Evolutionary conservation across 108 stramenopile genomes (phyloP), one percentile per base, ranked within the genome.

Genomic region (Parmales sp.): DNA sequence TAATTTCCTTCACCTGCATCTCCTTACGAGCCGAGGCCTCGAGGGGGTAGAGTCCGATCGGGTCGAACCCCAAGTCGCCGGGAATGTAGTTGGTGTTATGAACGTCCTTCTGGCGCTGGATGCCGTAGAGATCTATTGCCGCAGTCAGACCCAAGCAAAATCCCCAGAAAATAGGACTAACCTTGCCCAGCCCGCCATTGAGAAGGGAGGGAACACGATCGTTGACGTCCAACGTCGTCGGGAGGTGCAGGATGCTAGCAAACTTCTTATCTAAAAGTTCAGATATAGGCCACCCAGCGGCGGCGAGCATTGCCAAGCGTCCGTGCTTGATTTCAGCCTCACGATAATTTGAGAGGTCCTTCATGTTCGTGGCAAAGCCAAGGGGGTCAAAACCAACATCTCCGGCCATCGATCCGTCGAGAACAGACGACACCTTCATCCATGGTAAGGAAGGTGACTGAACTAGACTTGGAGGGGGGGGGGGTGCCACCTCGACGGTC

Each of bases 381-480:
- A 91, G 66, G 28, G 93, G 93, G 72, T 94, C 93, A 66, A 94
- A 94, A 22, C 93, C 93, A n/a, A 89, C 89, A 71, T 91, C 90
- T 34, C 90, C 93, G 11, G 84, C 84, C 9, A 88, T 74, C 0
- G 75, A 49, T 29, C 93, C 89, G 63, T 82, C 82, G 38, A 94
- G 79, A 20, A 75, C 73, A 1, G 63, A 28, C 5, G 69, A 51
- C 38, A 50, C 23, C 9, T 1, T 9, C 11, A 0, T 38, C 9
- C 18, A 69, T 2, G 69, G 69, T 22, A 69, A n/a, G n/a, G n/a
- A n/a, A n/a, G n/a, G n/a, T n/a, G n/a, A n/a, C n/a, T n/a, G n/a
- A n/a, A n/a, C n/a, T n/a, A n/a, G n/a, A n/a, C n/a, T n/a, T n/a
- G n/a, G n/a, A n/a, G n/a, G n/a, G n/a, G n/a, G n/a, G n/a, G n/a